These are phyloP conservation scores for Forsythia viridissima DNA, from an alignment of 257 asterid species.

Conservation along the genomic window DNA sequence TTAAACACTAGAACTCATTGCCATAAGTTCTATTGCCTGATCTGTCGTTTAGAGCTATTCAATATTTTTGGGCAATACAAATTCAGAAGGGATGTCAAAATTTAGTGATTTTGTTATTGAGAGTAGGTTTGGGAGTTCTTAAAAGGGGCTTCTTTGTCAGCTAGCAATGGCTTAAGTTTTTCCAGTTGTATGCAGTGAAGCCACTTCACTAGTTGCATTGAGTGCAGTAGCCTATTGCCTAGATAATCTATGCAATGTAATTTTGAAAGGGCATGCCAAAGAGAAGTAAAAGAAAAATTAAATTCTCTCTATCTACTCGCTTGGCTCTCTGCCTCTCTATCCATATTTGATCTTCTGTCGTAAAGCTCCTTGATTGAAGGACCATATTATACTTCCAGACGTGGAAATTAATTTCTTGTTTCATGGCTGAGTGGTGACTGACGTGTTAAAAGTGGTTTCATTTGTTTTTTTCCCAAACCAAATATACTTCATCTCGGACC, in stretches of 20 bases:
- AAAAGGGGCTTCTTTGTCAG: neutral
- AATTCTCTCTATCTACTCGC: neutral
- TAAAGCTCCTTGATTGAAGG: neutral
- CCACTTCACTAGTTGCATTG: neutral
- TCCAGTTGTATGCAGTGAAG: neutral
- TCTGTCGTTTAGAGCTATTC: too few relatives aligned
- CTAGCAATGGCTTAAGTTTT: neutral
- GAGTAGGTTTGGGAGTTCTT: too few relatives aligned
- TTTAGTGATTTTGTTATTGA: too few relatives aligned
- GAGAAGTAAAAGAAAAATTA: neutral
- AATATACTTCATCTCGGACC: neutral
- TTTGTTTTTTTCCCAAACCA: neutral
- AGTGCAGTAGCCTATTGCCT: neutral
- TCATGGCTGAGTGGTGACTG: neutral
- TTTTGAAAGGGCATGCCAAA: neutral
- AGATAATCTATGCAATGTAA: neutral
- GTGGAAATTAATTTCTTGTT: neutral
- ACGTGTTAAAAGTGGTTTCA: neutral
- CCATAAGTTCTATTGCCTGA: too few relatives aligned
- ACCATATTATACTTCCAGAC: neutral
- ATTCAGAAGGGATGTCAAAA: too few relatives aligned
- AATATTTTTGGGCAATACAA: too few relatives aligned
- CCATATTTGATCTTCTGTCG: neutral
- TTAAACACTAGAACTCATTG: too few relatives aligned
- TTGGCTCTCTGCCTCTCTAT: neutral